These are phyloP conservation scores for Huntiella decipiens DNA, from an alignment of 2,329 filamentous ascomycete species.

Conservation along the genomic window DNA sequence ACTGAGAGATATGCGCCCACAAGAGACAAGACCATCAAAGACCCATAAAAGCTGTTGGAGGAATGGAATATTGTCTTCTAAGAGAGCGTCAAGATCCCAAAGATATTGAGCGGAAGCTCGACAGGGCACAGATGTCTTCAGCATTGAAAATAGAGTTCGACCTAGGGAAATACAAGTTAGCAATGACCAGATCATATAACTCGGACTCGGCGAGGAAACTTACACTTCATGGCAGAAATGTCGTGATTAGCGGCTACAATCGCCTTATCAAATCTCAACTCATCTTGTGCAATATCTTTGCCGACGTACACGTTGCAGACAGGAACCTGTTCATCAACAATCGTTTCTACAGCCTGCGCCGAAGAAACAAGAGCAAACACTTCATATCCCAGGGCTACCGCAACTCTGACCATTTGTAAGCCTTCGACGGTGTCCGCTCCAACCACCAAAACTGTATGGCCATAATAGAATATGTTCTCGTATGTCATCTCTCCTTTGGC, in stretches of 20 bases:
- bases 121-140: background rate
- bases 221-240: slow-evolving; percentile 18
- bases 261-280: slow-evolving; percentile 4
- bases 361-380: slow-evolving; percentile 24
- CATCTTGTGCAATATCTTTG: slow-evolving; percentile 20
- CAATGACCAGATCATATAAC: background rate
- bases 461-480: background rate
- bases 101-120: background rate
- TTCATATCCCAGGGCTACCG: slow-evolving; percentile 19
- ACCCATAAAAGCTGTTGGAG: slow-evolving; percentile 3
- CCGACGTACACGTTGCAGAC: background rate
- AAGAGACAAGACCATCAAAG: slow-evolving; percentile 1
- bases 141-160: slow-evolving; percentile 1
- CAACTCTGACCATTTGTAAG: slow-evolving; percentile 25
- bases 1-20: background rate
- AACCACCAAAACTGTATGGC: slow-evolving; percentile 3
- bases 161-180: background rate
- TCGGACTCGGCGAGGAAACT: slow-evolving; percentile 11
- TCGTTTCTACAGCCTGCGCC: slow-evolving; percentile 19
- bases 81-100: slow-evolving; percentile 6
- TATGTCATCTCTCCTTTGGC: no score
- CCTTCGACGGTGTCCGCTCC: slow-evolving; percentile 18
- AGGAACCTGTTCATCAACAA: slow-evolving; percentile 20
- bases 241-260: background rate
- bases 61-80: slow-evolving; percentile 2